These are phyloP conservation scores for Aureoboletus auriporus DNA, from an alignment of 768 basidiomycete genomes.

Conservation along the genomic window DNA sequence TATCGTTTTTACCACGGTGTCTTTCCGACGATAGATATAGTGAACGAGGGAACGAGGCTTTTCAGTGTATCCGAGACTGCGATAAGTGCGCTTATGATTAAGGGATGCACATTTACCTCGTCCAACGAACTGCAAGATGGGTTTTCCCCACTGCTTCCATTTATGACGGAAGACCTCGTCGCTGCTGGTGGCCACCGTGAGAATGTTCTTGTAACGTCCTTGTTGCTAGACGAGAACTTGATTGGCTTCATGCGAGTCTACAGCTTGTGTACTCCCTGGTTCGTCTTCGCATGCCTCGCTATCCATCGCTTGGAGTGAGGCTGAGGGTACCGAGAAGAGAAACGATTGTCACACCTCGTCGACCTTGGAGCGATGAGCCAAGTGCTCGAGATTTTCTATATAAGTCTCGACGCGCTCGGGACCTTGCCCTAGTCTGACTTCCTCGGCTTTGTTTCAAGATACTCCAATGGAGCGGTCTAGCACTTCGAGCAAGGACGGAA, in stretches of 20 bases:
- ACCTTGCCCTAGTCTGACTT: slow-evolving; percentile 77
- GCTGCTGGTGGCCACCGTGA: slow-evolving; percentile 68
- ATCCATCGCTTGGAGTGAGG: too few relatives aligned
- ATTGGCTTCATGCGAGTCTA: slow-evolving; percentile 79
- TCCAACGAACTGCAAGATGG: slow-evolving; percentile 69
- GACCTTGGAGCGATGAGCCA: slow-evolving; percentile 61
- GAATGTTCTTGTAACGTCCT: slow-evolving; percentile 64
- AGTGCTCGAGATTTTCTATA: slow-evolving; percentile 66
- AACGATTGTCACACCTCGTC: slow-evolving; percentile 57
- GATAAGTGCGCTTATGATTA: slow-evolving; percentile 1
- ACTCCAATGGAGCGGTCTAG: slow-evolving; percentile 85
- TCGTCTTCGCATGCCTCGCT: slow-evolving; percentile 87
- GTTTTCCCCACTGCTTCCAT: slow-evolving; percentile 85
- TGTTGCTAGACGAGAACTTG: slow-evolving; percentile 66
- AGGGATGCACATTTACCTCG: slow-evolving; percentile 35
- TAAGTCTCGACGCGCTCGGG: slow-evolving; percentile 64
- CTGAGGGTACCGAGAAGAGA: too few relatives aligned
- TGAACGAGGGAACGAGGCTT: slow-evolving; percentile 64
- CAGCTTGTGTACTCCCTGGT: slow-evolving; percentile 48
- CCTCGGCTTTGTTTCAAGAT: slow-evolving; percentile 80
- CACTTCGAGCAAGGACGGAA: slow-evolving; percentile 85
- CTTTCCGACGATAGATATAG: slow-evolving; percentile 32
- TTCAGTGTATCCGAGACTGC: slow-evolving; percentile 57
- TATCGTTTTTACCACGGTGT: slow-evolving; percentile 62
- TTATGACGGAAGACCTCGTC: slow-evolving; percentile 76